Evolutionary conservation across 495 filamentous ascomycete species (phyloP), one percentile per base, ranked within the genome.

Genomic region (Tuber indicum): DNA sequence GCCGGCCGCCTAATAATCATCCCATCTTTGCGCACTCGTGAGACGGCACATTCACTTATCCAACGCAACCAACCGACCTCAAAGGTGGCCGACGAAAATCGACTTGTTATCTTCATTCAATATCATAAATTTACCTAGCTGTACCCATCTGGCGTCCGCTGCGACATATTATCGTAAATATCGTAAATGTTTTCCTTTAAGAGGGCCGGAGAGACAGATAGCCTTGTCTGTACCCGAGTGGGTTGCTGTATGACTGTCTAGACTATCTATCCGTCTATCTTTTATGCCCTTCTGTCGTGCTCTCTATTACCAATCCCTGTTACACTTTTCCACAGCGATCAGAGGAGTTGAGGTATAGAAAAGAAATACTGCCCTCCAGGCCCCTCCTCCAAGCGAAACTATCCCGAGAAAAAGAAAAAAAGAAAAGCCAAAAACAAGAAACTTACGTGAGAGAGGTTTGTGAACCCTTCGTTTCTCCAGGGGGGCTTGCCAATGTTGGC

Each of bases 381-480:
- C 39, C 39, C 39, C 39, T 62, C 52, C 52, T 62, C 23, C n/a
- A 26, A 62, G 23, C n/a, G 52, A 62, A 62, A 26, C n/a, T n/a
- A 32, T 23, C 23, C 23, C 23, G 52, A n/a, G 23, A 16, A 36
- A 36, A 36, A 66, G 10, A 36, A 36, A 12, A 36, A 66, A 36
- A 66, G 19, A 66, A 66, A 36, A 66, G 58, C 58, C 32, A 36
- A 66, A 66, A 66, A 66, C 58, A 66, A 66, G 58, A 66, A 66
- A 36, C 26, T 66, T 66, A 66, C 58, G 58, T 66, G 58, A 66
- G 58, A 66, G 4, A 66, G 58, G 58, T 36, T 66, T 26, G 58
- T 66, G 58, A 12, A 66, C 10, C 58, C 14, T 66, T 66, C 58
- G 58, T 66, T 66, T 66, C 58, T 17, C 58, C 58, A 19, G 32